These are phyloP conservation scores for Chimonanthus praecox DNA, from an alignment of 164 flowering plant species.

Conservation along the genomic window DNA sequence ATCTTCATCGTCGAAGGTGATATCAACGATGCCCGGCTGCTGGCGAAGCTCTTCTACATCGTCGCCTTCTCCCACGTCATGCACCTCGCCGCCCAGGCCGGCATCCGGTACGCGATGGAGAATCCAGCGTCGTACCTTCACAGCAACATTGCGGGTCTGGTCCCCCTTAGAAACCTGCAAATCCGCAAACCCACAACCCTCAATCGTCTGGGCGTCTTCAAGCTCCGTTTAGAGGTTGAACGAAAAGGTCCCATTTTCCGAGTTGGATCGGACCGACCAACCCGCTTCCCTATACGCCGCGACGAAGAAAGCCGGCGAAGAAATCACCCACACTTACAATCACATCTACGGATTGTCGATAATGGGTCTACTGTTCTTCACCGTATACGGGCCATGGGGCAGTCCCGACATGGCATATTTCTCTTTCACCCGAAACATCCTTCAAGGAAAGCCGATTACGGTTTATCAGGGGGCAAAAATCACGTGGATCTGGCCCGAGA, in stretches of 20 bases:
- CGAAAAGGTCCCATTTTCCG: conserved; percentile 20
- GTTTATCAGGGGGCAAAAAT: conserved; percentile 14
- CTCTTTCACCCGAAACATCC: conserved; percentile 19
- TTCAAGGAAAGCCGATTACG: conserved; percentile 20
- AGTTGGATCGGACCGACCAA: conserved; percentile 18
- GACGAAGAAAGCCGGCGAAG: conserved; percentile 22
- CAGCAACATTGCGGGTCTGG: conserved; percentile 21
- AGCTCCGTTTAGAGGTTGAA: conserved; percentile 22
- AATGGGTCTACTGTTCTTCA: conserved; percentile 19
- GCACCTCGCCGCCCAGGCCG: conserved; percentile 25
- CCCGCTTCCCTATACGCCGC: conserved; percentile 19
- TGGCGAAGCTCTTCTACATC: conserved; percentile 19
- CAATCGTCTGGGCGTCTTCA: conserved; percentile 22
- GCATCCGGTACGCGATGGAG: conserved; percentile 21
- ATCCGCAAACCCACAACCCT: conserved; percentile 18
- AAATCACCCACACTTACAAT: conserved; percentile 25
- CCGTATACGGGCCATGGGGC: conserved; percentile 24
- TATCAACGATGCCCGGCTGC: conserved; percentile 15
- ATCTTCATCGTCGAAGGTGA: conserved; percentile 21
- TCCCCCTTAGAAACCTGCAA: conserved; percentile 14
- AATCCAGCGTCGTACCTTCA: conserved; percentile 17
- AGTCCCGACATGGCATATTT: conserved; percentile 23
- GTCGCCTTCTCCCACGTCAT: conserved; percentile 23
- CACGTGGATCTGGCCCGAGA: conserved; percentile 18
- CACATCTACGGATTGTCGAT: conserved; percentile 21